Percentiles rank a stretch among this genome's conserved stretches.
Conservation (phyloP, 148 eudicot species). For the Heliamphora exappendiculata region DNA sequence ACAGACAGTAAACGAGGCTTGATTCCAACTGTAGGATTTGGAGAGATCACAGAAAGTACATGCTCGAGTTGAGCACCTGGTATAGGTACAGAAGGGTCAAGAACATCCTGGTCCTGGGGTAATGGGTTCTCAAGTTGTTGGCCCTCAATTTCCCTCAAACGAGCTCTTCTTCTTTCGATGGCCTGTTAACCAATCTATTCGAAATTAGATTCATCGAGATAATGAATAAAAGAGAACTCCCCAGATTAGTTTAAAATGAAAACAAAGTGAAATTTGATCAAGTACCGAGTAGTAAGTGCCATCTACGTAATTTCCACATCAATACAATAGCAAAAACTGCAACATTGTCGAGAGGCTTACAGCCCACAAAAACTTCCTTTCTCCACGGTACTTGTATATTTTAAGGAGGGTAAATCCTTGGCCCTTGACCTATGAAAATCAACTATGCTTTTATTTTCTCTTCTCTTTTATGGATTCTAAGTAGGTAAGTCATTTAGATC, state of each 20-base stretch:
- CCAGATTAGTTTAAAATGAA: background rate
- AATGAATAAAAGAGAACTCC: background rate
- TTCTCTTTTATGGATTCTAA: background rate
- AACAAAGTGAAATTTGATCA: background rate
- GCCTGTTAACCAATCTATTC: conserved; percentile 27
- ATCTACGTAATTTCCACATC: background rate
- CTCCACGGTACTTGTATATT: background rate
- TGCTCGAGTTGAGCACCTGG: conserved; percentile 41
- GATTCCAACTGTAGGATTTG: conserved; percentile 21
- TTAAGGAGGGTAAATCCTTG: background rate
- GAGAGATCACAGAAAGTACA: conserved; percentile 28
- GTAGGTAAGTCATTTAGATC: background rate
- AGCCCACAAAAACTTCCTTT: background rate
- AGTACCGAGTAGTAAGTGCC: background rate
- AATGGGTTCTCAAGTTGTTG: conserved; percentile 25
- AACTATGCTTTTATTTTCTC: background rate
- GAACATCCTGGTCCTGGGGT: conserved; percentile 17
- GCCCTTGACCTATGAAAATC: background rate
- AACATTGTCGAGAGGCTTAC: background rate
- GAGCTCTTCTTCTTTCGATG: conserved; percentile 62
- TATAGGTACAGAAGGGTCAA: conserved; percentile 16
- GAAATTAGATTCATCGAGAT: conserved; percentile 5
- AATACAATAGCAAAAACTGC: background rate
- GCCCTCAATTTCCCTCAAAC: conserved; percentile 31
- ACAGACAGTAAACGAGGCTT: conserved; percentile 27